Evolutionary conservation across 768 basidiomycete species (phyloP).

Genomic region (Lentinula sp.): DNA sequence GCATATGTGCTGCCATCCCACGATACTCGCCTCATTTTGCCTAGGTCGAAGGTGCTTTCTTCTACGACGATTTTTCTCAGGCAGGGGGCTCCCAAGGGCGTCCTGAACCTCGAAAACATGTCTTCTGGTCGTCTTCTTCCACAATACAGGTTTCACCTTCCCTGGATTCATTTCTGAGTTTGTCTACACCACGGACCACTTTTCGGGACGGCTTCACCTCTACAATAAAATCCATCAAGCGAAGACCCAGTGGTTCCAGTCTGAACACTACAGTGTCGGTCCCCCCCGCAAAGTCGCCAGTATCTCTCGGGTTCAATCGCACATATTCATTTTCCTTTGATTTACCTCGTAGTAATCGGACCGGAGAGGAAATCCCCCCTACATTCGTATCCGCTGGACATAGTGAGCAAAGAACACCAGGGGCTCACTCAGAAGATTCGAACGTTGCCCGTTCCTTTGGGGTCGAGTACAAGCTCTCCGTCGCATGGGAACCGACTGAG

Average conservation of each 20-base stretch:
- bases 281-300: slow-evolving; percentile 15
- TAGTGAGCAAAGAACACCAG: slow-evolving; percentile 14
- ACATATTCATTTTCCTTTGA: slow-evolving; percentile 49
- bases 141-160: slow-evolving; percentile 33
- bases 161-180: slow-evolving; percentile 16
- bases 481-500: slow-evolving; percentile 51
- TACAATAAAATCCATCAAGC: slow-evolving; percentile 12
- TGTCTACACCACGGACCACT: slow-evolving; percentile 25
- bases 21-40: neutral
- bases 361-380: slow-evolving; percentile 57
- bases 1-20: slow-evolving; percentile 9
- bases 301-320: slow-evolving; percentile 21
- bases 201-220: slow-evolving; percentile 36
- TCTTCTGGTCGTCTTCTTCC: slow-evolving; percentile 45
- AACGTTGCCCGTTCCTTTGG: slow-evolving; percentile 12
- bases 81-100: slow-evolving; percentile 15
- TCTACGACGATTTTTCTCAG: slow-evolving; percentile 28
- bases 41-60: slow-evolving; percentile 62
- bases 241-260: slow-evolving; percentile 39
- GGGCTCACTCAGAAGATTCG: neutral
- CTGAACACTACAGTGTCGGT: slow-evolving; percentile 24
- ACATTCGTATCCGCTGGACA: slow-evolving; percentile 35
- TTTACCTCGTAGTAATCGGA: slow-evolving; percentile 41
- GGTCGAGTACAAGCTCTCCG: slow-evolving; percentile 51
- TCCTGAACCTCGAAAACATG: slow-evolving; percentile 29